These are phyloP conservation scores for Coemansia sp. DNA, from an alignment of 192 early-diverging fungal species.

Conservation along the genomic window DNA sequence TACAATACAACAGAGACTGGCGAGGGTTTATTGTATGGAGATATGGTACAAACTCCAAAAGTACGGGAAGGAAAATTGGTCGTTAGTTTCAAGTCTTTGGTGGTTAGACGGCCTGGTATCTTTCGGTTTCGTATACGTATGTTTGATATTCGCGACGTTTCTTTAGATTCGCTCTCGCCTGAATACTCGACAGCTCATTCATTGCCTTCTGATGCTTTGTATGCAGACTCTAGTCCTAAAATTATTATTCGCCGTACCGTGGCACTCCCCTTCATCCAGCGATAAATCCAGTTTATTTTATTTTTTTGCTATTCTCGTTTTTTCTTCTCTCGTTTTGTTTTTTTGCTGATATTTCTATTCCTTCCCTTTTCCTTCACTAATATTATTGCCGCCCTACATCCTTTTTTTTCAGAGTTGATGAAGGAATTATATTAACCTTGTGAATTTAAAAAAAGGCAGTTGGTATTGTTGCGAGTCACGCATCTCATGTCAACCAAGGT, in stretches of 20 bases:
- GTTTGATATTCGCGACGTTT: constrained; percentile 26
- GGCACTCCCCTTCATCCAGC: neutral
- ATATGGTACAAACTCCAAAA: constrained; percentile 7
- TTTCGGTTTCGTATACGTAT: constrained; percentile 34
- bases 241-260: neutral
- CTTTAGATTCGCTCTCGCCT: neutral
- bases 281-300: neutral
- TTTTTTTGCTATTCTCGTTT: neutral
- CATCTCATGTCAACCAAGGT: too few species aligned
- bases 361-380: constrained; percentile 3
- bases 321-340: constrained; percentile 3
- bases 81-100: constrained; percentile 16
- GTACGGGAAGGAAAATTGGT: constrained; percentile 25
- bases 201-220: neutral
- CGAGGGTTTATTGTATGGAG: constrained; percentile 24
- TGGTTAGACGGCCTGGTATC: constrained; percentile 15
- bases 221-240: neutral
- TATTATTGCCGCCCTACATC: neutral
- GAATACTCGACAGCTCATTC: neutral
- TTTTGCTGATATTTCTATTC: neutral
- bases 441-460: too few species aligned
- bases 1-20: constrained; percentile 20
- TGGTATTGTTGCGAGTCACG: too few species aligned
- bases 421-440: too few species aligned
- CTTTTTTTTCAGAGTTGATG: neutral